Evolutionary conservation across 2,329 filamentous ascomycete species (phyloP), one percentile per base, ranked within the genome.

Genomic region (Fusarium sp.): DNA sequence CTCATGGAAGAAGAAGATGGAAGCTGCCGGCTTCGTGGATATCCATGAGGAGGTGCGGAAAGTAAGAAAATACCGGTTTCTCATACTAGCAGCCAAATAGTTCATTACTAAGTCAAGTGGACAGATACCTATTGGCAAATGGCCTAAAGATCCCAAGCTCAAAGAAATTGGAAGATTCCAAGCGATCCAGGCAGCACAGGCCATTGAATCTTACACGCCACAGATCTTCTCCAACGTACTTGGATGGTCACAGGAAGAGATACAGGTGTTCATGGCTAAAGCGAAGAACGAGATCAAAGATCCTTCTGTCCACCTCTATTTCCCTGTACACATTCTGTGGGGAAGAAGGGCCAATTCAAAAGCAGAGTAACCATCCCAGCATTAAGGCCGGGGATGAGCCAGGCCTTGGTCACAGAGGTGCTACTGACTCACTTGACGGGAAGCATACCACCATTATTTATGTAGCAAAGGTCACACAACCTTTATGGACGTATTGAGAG

Each of bases 251-350:
- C 45, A 61, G 9, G 55, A 62, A 4, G 65, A 64, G 35, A 68
- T 60, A 15, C 58, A 67, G 32, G 58, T 67, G 3, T 50, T 67
- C 14, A 61, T 68, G 30, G 65, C 58, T 4, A 66, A 58, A 45
- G 54, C 53, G 14, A 62, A 57, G 32, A 68, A 48, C 23, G 63
- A 69, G 39, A 54, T 69, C 7, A 65, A 39, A 27, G 62, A 67
- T 46, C 54, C 64, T 14, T 20, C 64, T 7, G 49, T 62, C 20
- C 64, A 69, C 32, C 14, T 69, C 3, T 69, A 63, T 45, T 37
- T 55, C 39, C 33, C 48, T 2, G 55, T 54, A 17, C 50, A 63
- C 49, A 20, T 53, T 20, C 37, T 69, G 22, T 40, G 59, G 60
- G 61, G 50, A 25, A 52, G 25, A 23, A 62, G 51, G 25, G 32